Base-by-base conservation (phyloP, 306 rosid genomes). In the Fagus crenata region DNA sequence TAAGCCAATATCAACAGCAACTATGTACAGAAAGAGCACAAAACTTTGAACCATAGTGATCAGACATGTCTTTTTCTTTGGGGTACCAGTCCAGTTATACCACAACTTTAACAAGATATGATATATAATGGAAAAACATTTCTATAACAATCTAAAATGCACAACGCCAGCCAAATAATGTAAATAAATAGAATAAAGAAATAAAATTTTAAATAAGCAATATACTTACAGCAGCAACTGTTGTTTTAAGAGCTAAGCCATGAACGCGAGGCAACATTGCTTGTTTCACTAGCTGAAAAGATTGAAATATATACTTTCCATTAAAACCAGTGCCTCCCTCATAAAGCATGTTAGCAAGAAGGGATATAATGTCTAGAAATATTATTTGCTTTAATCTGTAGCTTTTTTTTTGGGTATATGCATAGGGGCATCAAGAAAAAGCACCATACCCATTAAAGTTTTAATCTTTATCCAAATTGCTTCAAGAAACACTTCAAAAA, bases 211-310 rank as follows among this genome's bases (percentile, higher is more conserved):
- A 72, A 75, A 33, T 46, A 59, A 77, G 73, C 65, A 43, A 58
- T 43, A 73, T 37, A 87, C 97, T 77, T 93, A 96, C 99, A 91
- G 97, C 96, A 15, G 99, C 99, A 83, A 96, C 77, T 40, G 99
- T 96, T 78, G 99, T 96, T 82, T 92, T 96, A 56, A 96, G 97
- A 46, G 99, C 99, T 82, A 92, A 79, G 74, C 93, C 93, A 82
- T 96, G 99, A 81, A 96, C 88, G 76, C 99, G 99, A 71, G 99
- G 99, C 78, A 96, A 90, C 84, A 96, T 74, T 81, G 85, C 86
- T 84, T 92, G 96, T 74, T 93, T 92, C 84, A 91, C 97, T 59
- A 96, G 82, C 99, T 96, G 92, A 70, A 80, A 71, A 77, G 56
- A 67, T 63, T 54, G 77, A 63, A 73, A 86, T 53, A 55, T 36